Evolutionary conservation across 2,329 filamentous ascomycete genomes (phyloP).

Genomic region (Colletotrichum somersetense): DNA sequence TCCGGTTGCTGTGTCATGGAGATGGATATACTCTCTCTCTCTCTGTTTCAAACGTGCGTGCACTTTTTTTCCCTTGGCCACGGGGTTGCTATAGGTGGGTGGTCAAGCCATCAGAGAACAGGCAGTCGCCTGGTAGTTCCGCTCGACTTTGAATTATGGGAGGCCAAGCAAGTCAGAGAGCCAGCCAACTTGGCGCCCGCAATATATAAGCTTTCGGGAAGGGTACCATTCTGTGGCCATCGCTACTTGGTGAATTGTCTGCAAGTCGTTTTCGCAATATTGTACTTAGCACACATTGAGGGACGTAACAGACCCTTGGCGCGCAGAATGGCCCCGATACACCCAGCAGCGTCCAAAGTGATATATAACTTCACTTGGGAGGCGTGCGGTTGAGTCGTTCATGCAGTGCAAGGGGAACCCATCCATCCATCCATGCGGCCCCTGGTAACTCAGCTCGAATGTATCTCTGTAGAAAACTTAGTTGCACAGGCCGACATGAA

Average conservation of each 20-base stretch:
- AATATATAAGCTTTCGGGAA: slow-evolving; percentile 16
- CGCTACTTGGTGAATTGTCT: not conserved
- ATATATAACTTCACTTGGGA: not conserved
- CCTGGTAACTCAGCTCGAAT: not conserved
- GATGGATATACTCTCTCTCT: not conserved
- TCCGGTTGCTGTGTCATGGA: not conserved
- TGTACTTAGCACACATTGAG: not conserved
- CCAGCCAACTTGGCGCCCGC: slow-evolving; percentile 4
- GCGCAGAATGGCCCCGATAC: not conserved
- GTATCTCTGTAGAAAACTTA: not conserved
- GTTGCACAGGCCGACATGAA: not conserved
- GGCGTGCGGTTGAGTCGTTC: slow-evolving; percentile 4
- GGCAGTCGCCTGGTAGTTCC: not conserved
- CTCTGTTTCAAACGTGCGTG: not conserved
- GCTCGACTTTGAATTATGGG: not conserved
- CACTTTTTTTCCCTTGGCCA: not conserved
- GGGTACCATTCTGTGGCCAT: slow-evolving; percentile 16
- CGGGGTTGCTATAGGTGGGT: not conserved
- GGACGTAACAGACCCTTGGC: not conserved
- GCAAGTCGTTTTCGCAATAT: not conserved
- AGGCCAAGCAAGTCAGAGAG: slow-evolving; percentile 1
- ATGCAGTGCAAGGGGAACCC: slow-evolving; percentile 14
- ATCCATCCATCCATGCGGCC: slow-evolving; percentile 1
- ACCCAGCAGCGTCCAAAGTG: not conserved
- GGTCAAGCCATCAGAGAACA: not conserved